phyloP scores from a whole-genome alignment of 1,139 yeast species.

The Lizanozyma gosingica region DNA sequence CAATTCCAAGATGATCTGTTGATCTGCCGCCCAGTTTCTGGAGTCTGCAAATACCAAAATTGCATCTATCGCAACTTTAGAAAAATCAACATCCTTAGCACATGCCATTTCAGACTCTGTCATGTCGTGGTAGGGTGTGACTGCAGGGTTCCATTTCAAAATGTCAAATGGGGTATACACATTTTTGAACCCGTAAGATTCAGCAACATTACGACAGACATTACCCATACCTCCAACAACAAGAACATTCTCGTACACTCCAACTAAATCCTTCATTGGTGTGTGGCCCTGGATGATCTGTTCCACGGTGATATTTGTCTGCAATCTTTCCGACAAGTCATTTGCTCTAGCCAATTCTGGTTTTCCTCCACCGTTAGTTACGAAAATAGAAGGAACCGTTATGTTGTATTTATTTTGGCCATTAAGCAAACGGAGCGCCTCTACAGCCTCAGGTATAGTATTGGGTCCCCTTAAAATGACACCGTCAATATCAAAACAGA shows the following conservation, averaged over 20 bases:
- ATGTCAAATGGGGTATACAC: conserved; percentile 74
- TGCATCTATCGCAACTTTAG: conserved; percentile 56
- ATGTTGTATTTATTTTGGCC: conserved; percentile 74
- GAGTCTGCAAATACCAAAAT: conserved; percentile 76
- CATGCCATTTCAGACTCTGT: conserved; percentile 58
- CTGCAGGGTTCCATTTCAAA: conserved; percentile 80
- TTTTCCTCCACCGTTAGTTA: conserved; percentile 85
- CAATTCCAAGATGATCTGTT: conserved; percentile 74
- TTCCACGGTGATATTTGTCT: conserved; percentile 54
- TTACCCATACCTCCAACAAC: conserved; percentile 84
- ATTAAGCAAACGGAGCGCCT: conserved; percentile 60
- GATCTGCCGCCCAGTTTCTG: conserved; percentile 86
- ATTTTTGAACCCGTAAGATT: conserved; percentile 66
- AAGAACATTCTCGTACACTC: conserved; percentile 56
- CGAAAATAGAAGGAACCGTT: conserved; percentile 77
- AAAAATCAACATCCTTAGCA: conserved; percentile 55
- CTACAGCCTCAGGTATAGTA: conserved; percentile 67
- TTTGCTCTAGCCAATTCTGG: conserved; percentile 65
- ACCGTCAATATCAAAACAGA: conserved; percentile 84
- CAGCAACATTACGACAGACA: conserved; percentile 72
- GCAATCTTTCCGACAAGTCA: conserved; percentile 54
- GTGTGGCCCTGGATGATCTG: conserved; percentile 88
- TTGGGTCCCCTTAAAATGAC: conserved; percentile 74
- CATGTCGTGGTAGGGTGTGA: conserved; percentile 68
- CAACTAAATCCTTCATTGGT: conserved; percentile 74